Conservation (phyloP, 2,329 filamentous ascomycete species). For the Calonectria crousiana region DNA sequence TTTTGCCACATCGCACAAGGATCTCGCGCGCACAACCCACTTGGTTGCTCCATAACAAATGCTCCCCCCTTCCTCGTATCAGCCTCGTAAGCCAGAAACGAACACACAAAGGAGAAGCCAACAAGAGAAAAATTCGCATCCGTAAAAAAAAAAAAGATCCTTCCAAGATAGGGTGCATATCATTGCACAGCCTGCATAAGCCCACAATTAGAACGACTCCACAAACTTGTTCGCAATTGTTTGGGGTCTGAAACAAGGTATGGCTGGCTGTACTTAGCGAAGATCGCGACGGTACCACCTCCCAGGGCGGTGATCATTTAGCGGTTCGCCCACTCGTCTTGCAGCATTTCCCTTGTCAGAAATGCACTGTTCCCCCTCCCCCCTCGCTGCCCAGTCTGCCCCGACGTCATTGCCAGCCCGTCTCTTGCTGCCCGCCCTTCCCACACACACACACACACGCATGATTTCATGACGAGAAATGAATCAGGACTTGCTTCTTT, state of each 20-base stretch:
- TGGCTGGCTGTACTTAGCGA: not conserved
- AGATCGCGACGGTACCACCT: not conserved
- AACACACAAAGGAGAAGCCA: no score
- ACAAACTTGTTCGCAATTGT: not conserved
- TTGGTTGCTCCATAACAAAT: not conserved
- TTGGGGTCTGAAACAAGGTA: constrained; percentile 5
- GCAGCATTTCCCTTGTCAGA: not conserved
- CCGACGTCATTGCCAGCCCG: not conserved
- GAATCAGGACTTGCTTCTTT: not conserved
- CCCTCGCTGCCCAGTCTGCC: not conserved
- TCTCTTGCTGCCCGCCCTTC: not conserved
- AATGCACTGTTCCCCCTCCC: no score
- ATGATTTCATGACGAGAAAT: not conserved
- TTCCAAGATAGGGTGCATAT: not conserved
- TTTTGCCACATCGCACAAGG: not conserved
- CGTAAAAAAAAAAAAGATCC: not conserved
- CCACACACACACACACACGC: not conserved
- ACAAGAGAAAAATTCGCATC: not conserved
- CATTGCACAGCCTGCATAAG: not conserved
- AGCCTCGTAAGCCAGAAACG: not conserved
- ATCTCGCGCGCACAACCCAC: not conserved
- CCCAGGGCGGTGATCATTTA: not conserved
- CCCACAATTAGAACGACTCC: not conserved
- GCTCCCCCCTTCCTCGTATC: not conserved
- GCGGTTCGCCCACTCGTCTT: not conserved